Evolutionary conservation across 164 flowering plant species (phyloP), one percentile per base, ranked within the genome.

Genomic region (Santalum album): DNA sequence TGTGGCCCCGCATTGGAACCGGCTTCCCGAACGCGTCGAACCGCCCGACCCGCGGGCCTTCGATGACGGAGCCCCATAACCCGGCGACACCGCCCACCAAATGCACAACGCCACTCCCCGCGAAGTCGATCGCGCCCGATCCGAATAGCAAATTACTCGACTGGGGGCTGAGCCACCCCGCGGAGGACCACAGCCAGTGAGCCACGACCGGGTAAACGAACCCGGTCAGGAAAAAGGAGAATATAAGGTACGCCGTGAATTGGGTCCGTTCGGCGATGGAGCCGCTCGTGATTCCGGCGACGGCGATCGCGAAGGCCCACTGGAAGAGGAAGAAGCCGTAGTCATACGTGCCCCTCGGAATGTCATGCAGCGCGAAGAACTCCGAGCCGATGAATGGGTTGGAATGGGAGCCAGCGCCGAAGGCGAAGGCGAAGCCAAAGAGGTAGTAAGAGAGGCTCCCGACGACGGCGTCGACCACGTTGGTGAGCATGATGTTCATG

Each of bases 271-370:
- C 95, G 0, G 95, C 95, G 1, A 86, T 76, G 12, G 95, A 86
- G 19, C 95, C 95, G 26, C 95, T 86, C 6, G 87, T 83, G 29
- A 80, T 82, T 1, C 92, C 88, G 0, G 88, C 85, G 2, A 75
- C 95, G 0, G 90, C 95, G 2, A 83, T 86, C 26, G 87, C 95
- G 24, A 83, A 86, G 32, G 89, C 89, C 89, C 86, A 81, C 17
- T 86, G 87, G 56, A 74, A 83, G n/a, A 83, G 80, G 38, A 83
- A 86, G 70, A 61, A 83, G 49, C 74, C 73, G 59, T 83, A 86
- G 59, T 80, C 90, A 19, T 62, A 71, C 2, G 65, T 42, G 29
- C 14, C 34, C 14, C 57, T 56, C 1, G 84, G 89, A 10, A 81
- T 59, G 48, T 57, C 66, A 7, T 36, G 58, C 29, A 83, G 80